A percentile compares a stretch with the other conserved stretches of the same genome.
These are phyloP conservation scores for Naganishia cerealis DNA, from an alignment of 1,284 basidiomycete genomes.

Conservation along the genomic window DNA sequence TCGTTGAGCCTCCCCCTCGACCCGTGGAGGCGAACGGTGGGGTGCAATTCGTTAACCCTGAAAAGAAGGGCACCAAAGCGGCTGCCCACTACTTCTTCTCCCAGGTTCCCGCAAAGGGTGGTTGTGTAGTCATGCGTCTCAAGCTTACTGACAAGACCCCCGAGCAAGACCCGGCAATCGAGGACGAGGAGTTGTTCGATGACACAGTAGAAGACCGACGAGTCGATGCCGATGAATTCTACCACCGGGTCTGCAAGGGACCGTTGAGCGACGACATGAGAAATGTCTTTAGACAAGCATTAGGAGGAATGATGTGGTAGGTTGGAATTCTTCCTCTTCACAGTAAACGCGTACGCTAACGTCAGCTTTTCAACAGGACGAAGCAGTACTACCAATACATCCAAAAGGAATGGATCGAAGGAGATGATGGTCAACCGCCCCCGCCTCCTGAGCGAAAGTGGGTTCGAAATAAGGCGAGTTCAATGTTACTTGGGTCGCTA, in stretches of 20 bases:
- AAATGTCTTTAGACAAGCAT: conserved; percentile 95
- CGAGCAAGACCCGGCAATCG: conserved; percentile 72
- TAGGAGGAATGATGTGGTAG: conserved; percentile 93
- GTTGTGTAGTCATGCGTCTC: conserved; percentile 90
- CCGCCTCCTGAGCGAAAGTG: conserved; percentile 86
- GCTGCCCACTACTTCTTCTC: conserved; percentile 87
- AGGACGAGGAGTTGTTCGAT: conserved; percentile 89
- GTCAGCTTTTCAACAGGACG: conserved; percentile 57
- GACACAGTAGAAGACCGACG: conserved; percentile 82
- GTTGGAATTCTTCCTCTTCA: conserved; percentile 26
- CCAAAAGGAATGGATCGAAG: conserved; percentile 92
- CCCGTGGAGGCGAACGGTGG: conserved; percentile 41
- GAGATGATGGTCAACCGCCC: conserved; percentile 89
- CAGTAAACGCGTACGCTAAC: background rate
- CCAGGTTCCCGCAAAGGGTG: conserved; percentile 83
- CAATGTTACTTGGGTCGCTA: background rate
- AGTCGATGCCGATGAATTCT: conserved; percentile 94
- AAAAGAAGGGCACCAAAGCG: conserved; percentile 84
- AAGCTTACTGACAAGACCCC: conserved; percentile 81
- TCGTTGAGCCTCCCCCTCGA: conserved; percentile 45
- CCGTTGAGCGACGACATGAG: conserved; percentile 86
- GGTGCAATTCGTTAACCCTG: conserved; percentile 75
- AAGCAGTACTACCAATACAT: conserved; percentile 97
- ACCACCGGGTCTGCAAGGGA: conserved; percentile 72
- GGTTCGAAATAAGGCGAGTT: conserved; percentile 73